These are phyloP conservation scores for Cytauxzoon felis DNA, from an alignment of 169 alveolate genomes.

Conservation along the genomic window DNA sequence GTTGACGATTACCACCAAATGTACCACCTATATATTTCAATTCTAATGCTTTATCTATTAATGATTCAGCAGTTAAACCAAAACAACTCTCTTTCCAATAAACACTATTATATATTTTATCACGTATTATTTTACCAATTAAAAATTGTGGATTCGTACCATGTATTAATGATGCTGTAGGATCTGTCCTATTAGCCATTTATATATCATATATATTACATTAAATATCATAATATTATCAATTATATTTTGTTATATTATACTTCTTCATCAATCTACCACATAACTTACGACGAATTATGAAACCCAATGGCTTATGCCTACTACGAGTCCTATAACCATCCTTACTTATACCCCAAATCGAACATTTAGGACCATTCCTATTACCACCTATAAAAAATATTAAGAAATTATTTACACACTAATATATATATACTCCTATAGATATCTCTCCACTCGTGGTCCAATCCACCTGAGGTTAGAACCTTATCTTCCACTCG, in stretches of 20 bases:
- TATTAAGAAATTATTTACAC: no score
- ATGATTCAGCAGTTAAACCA: conserved; percentile 88
- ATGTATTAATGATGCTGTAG: conserved; percentile 74
- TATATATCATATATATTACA: not conserved
- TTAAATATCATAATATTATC: not conserved
- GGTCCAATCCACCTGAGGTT: no score
- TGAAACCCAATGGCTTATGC: conserved; percentile 78
- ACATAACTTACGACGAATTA: conserved; percentile 73
- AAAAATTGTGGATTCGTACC: conserved; percentile 86
- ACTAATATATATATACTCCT: not conserved
- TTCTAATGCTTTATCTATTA: conserved; percentile 92
- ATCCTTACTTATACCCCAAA: conserved; percentile 78
- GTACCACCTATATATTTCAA: conserved; percentile 95
- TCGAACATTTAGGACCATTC: conserved; percentile 77
- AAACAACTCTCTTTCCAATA: conserved; percentile 87
- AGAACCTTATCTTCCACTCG: no score
- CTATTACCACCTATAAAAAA: conserved; percentile 70
- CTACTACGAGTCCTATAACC: conserved; percentile 76
- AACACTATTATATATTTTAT: conserved; percentile 78
- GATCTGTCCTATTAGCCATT: conserved; percentile 88
- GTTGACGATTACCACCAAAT: conserved; percentile 93
- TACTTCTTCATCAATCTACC: conserved; percentile 76
- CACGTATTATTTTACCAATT: conserved; percentile 79
- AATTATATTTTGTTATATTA: conserved; percentile 56
- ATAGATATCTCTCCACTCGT: not conserved